Evolutionary conservation across 1,284 basidiomycete species (phyloP).

Genomic region (Ustilago xerochloae): DNA sequence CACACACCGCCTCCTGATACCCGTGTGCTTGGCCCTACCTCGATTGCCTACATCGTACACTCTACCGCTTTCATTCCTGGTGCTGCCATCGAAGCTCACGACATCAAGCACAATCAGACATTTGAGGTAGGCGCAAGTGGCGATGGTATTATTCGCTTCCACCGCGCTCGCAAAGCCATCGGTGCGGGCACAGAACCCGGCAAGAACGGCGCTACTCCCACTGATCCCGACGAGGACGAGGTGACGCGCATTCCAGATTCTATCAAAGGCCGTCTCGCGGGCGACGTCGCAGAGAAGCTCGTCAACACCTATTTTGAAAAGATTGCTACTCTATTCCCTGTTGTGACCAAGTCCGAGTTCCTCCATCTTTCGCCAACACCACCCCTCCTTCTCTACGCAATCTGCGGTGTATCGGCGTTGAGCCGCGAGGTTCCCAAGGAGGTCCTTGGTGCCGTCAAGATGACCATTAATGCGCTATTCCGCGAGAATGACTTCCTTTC

Average conservation of each 20-base stretch:
- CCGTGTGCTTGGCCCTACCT: constrained; percentile 77
- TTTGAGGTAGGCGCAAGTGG: constrained; percentile 75
- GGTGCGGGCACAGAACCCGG: constrained; percentile 2
- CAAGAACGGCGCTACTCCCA: neutral
- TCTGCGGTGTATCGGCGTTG: constrained; percentile 89
- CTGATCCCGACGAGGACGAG: constrained; percentile 32
- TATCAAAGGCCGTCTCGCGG: constrained; percentile 55
- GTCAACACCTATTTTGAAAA: constrained; percentile 91
- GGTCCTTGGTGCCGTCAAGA: constrained; percentile 85
- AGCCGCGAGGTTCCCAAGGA: constrained; percentile 83
- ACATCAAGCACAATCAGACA: constrained; percentile 72
- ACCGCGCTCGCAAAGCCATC: constrained; percentile 70
- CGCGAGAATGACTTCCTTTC: constrained; percentile 89
- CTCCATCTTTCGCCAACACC: constrained; percentile 77
- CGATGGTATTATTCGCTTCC: constrained; percentile 87
- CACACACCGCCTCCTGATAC: constrained; percentile 59
- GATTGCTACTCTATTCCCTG: constrained; percentile 84
- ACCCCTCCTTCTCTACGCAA: constrained; percentile 86
- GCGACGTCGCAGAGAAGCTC: constrained; percentile 74
- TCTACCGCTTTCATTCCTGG: constrained; percentile 83
- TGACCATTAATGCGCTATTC: constrained; percentile 73
- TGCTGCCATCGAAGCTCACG: constrained; percentile 86
- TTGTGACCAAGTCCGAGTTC: constrained; percentile 88
- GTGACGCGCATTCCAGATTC: constrained; percentile 45
- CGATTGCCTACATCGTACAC: constrained; percentile 85